Conservation (phyloP, 257 asterid species). For the Cinchona pubescens region DNA sequence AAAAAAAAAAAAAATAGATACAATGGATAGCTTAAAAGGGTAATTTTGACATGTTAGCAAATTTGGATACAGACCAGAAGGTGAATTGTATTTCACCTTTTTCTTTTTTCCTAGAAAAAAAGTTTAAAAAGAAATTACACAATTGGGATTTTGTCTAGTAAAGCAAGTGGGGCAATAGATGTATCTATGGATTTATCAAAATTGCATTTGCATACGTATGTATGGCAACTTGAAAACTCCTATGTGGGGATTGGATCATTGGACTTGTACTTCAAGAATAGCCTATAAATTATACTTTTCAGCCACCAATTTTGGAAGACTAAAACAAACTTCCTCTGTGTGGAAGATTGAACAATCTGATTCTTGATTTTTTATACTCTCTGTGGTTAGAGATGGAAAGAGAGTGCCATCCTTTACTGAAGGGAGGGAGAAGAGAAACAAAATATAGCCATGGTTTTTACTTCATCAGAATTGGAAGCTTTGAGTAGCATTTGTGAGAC, state of each 20-base stretch:
- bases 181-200: background rate
- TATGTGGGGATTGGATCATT: too few species aligned
- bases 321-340: too few species aligned
- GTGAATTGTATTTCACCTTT: too few species aligned
- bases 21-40: background rate
- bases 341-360: background rate
- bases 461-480: slow-evolving; percentile 46
- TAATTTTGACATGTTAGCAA: background rate
- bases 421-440: slow-evolving; percentile 64
- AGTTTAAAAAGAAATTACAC: too few species aligned
- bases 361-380: background rate
- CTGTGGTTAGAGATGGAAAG: slow-evolving; percentile 27
- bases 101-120: too few species aligned
- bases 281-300: background rate
- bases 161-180: background rate
- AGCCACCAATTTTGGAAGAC: background rate
- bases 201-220: background rate
- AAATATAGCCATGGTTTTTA: slow-evolving; percentile 64
- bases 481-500: slow-evolving; percentile 50
- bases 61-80: too few species aligned
- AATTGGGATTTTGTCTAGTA: background rate
- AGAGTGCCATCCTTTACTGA: slow-evolving; percentile 56
- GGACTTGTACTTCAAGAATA: too few species aligned
- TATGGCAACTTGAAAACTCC: background rate
- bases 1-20: too few species aligned